Conservation (phyloP, 306 rosid species). For the Vigna unguiculata region DNA sequence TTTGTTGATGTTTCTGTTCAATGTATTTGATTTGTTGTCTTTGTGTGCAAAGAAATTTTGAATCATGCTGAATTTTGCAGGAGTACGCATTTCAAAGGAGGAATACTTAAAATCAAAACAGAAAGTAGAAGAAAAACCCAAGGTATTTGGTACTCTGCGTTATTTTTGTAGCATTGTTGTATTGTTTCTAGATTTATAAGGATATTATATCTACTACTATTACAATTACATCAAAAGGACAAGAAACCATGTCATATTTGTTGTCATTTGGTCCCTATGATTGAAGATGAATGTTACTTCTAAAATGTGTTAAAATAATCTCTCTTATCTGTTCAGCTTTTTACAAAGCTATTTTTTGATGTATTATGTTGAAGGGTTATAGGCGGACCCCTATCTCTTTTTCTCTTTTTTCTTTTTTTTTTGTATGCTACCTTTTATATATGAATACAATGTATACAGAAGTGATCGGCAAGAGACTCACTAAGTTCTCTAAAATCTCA, state of each 20-base stretch:
- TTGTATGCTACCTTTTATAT: too few relatives aligned
- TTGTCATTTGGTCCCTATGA: constrained; percentile 3
- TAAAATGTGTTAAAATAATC: too few relatives aligned
- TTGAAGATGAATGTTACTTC: constrained; percentile 25
- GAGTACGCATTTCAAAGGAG: constrained; percentile 56
- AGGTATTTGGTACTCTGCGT: constrained; percentile 59
- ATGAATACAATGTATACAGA: too few relatives aligned
- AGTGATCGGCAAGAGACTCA: too few relatives aligned
- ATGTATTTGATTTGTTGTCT: constrained; percentile 33
- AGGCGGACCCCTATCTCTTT: too few relatives aligned
- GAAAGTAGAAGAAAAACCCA: constrained; percentile 84
- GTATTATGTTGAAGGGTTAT: too few relatives aligned
- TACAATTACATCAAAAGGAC: constrained; percentile 31
- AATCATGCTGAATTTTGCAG: constrained; percentile 52
- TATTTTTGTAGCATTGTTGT: constrained; percentile 13
- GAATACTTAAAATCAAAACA: constrained; percentile 72
- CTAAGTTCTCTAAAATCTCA: too few relatives aligned
- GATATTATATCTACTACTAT: constrained; percentile 2
- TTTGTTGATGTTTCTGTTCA: constrained; percentile 32
- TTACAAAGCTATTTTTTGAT: too few relatives aligned
- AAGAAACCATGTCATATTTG: constrained; percentile 26
- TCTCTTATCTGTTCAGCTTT: too few relatives aligned
- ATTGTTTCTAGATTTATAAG: constrained; percentile 19
- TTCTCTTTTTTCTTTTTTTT: too few relatives aligned
- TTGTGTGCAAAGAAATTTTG: constrained; percentile 23